These are phyloP conservation scores for Cytidiella melzeri DNA, from an alignment of 768 basidiomycete species.

Conservation along the genomic window DNA sequence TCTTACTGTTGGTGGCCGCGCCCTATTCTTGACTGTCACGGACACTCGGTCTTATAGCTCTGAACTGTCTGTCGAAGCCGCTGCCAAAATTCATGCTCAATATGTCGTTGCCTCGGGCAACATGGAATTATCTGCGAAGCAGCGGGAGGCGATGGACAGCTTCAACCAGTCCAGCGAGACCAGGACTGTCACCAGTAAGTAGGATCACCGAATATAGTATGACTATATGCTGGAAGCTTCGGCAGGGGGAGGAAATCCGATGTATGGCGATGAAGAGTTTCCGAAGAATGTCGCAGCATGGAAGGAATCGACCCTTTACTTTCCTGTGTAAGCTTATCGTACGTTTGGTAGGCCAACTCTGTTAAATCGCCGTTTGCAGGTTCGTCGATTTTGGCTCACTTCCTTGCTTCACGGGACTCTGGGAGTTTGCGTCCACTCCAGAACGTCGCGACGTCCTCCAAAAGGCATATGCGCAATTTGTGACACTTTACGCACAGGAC, in stretches of 20 bases:
- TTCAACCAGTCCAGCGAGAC: background rate
- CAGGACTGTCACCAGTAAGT: background rate
- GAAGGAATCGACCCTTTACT: background rate
- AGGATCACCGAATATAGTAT: no score
- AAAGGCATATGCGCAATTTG: background rate
- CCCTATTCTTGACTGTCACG: background rate
- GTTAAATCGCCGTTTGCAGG: no score
- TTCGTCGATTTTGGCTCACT: background rate
- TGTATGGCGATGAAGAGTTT: background rate
- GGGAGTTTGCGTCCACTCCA: background rate
- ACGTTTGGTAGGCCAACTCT: no score
- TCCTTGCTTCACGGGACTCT: background rate
- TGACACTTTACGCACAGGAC: background rate
- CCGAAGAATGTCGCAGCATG: background rate
- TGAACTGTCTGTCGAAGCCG: background rate
- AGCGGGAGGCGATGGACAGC: background rate
- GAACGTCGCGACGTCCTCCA: background rate
- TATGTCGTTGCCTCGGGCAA: background rate
- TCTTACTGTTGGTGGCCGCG: background rate
- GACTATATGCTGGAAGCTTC: background rate
- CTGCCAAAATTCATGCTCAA: background rate
- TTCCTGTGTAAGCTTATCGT: background rate
- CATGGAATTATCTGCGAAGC: background rate
- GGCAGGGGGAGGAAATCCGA: background rate
- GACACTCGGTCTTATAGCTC: background rate